These are phyloP conservation scores for Myrmaecium sp. DNA, from an alignment of 2,329 filamentous ascomycete species.

Conservation along the genomic window DNA sequence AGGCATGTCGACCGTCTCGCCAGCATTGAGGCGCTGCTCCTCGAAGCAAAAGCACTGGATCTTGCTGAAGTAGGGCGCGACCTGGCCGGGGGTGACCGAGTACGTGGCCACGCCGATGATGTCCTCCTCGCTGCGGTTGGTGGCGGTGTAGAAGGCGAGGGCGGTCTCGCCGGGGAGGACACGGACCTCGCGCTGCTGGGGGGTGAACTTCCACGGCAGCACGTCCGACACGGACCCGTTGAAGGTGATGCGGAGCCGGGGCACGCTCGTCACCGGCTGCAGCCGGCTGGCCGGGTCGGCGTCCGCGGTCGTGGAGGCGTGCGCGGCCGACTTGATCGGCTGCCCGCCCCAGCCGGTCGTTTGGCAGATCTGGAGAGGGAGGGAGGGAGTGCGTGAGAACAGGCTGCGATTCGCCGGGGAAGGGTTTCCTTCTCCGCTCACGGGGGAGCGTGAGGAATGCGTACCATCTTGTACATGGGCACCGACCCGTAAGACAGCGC, in stretches of 20 bases:
- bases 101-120: slow-evolving; percentile 98
- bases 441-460: too few relatives aligned
- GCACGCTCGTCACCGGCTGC: slow-evolving; percentile 60
- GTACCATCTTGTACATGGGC: slow-evolving; percentile 77
- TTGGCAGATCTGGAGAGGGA: slow-evolving; percentile 54
- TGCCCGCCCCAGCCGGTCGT: slow-evolving; percentile 86
- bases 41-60: slow-evolving; percentile 99
- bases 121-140: slow-evolving; percentile 75
- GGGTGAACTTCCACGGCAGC: slow-evolving; percentile 91
- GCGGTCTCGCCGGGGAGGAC: slow-evolving; percentile 94
- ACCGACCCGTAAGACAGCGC: slow-evolving; percentile 71
- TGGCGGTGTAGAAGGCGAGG: slow-evolving; percentile 92
- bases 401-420: slow-evolving; percentile 1
- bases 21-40: slow-evolving; percentile 79
- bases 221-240: slow-evolving; percentile 89
- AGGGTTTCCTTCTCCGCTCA: too few relatives aligned
- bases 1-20: slow-evolving; percentile 97
- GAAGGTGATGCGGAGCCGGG: slow-evolving; percentile 88
- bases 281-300: slow-evolving; percentile 59
- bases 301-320: slow-evolving; percentile 33
- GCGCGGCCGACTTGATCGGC: slow-evolving; percentile 64
- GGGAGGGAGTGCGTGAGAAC: slow-evolving; percentile 4
- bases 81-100: slow-evolving; percentile 87
- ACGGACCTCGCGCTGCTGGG: slow-evolving; percentile 90
- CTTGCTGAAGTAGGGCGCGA: slow-evolving; percentile 96